phyloP scores from a whole-genome alignment of 2,329 filamentous ascomycete species.

The Penicillium digitatum region DNA sequence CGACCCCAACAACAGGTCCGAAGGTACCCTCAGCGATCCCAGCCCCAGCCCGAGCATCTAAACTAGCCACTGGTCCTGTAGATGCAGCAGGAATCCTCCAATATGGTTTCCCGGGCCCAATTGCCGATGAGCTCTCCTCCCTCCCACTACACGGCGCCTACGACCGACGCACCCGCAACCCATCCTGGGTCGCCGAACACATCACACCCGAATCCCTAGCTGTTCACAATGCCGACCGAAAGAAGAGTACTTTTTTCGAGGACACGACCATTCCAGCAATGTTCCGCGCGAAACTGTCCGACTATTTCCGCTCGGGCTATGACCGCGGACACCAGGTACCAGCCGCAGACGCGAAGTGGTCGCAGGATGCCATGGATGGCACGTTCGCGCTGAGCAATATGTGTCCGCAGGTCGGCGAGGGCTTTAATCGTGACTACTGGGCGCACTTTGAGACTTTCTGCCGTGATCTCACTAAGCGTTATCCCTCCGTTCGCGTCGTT shows the following conservation, averaged over 20 bases:
- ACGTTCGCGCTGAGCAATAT: conserved; percentile 94
- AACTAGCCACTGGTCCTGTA: conserved; percentile 48
- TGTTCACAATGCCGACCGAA: conserved; percentile 71
- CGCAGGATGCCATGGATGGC: conserved; percentile 86
- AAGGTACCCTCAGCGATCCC: conserved; percentile 31
- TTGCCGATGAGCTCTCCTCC: conserved; percentile 74
- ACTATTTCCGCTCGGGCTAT: conserved; percentile 93
- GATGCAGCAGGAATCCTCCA: conserved; percentile 74
- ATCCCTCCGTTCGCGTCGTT: conserved; percentile 84
- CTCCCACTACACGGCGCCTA: conserved; percentile 78
- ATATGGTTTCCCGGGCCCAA: conserved; percentile 87
- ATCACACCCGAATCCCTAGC: conserved; percentile 85
- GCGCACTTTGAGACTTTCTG: conserved; percentile 98
- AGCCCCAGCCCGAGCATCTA: conserved; percentile 18
- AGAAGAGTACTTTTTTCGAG: conserved; percentile 77
- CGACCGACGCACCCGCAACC: conserved; percentile 87
- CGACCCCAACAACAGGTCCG: conserved; percentile 28
- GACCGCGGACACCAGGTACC: conserved; percentile 96
- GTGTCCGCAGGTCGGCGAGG: conserved; percentile 96
- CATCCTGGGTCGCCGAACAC: conserved; percentile 92
- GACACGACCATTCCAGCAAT: conserved; percentile 73
- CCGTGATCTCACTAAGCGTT: conserved; percentile 70
- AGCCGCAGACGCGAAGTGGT: conserved; percentile 94
- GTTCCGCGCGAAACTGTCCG: conserved; percentile 85
- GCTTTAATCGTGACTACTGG: conserved; percentile 99